These are phyloP conservation scores for Phytopythium vexans DNA, from an alignment of 352 stramenopile genomes.

Conservation along the genomic window DNA sequence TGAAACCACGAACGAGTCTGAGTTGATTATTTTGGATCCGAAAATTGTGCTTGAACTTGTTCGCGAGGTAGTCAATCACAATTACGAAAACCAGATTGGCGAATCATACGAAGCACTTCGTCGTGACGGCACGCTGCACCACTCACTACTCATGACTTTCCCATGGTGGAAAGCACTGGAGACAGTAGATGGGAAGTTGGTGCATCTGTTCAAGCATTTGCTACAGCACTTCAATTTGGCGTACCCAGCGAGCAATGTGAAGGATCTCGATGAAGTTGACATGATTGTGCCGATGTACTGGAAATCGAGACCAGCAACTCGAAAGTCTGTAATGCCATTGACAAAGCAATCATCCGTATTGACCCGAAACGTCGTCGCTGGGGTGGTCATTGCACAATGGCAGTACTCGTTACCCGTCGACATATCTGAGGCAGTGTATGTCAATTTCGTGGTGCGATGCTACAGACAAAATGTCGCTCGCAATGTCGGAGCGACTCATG, in stretches of 20 bases:
- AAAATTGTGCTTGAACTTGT: slow-evolving; percentile 15
- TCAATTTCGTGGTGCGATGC: slow-evolving; percentile 11
- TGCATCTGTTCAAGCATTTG: slow-evolving; percentile 13
- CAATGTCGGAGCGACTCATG: background rate
- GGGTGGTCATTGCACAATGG: slow-evolving; percentile 6
- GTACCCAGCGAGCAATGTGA: slow-evolving; percentile 4
- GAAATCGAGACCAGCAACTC: slow-evolving; percentile 4
- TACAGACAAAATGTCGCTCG: slow-evolving; percentile 3
- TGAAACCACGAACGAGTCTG: background rate
- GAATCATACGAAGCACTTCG: slow-evolving; percentile 4
- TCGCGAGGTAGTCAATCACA: slow-evolving; percentile 15
- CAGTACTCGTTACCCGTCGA: slow-evolving; percentile 11
- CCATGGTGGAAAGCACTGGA: slow-evolving; percentile 3
- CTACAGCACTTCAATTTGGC: slow-evolving; percentile 11
- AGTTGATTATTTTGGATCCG: slow-evolving; percentile 9
- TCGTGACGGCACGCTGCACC: slow-evolving; percentile 5
- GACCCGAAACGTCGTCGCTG: background rate
- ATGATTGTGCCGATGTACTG: slow-evolving; percentile 17
- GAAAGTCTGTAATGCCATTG: too few species aligned
- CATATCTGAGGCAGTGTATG: slow-evolving; percentile 10
- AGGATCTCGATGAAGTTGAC: background rate
- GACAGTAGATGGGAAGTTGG: background rate
- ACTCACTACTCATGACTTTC: slow-evolving; percentile 7
- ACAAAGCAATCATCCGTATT: slow-evolving; percentile 1
- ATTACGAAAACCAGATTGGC: background rate